phyloP scores from a whole-genome alignment of 805 yeast species.

The Monosporozyma aerobia region DNA sequence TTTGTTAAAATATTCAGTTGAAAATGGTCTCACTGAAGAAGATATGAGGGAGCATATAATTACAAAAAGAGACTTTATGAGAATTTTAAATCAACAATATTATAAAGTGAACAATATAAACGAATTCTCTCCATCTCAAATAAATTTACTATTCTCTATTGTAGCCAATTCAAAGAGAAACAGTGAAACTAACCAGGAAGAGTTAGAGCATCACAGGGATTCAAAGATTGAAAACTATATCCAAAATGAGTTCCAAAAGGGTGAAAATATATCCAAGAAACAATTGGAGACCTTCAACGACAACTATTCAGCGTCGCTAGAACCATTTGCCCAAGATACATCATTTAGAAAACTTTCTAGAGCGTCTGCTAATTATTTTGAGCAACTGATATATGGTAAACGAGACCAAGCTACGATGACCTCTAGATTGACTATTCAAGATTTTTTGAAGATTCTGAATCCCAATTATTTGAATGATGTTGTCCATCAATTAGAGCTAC shows the following conservation, averaged over 20 bases:
- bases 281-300: slow-evolving; percentile 21
- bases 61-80: slow-evolving; percentile 30
- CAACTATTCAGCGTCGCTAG: slow-evolving; percentile 10
- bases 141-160: slow-evolving; percentile 31
- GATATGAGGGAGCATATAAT: slow-evolving; percentile 27
- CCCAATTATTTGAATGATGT: slow-evolving; percentile 33
- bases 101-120: slow-evolving; percentile 34
- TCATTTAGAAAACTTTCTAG: slow-evolving; percentile 1
- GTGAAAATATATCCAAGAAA: slow-evolving; percentile 12
- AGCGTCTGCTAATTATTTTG: neutral
- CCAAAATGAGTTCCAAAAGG: slow-evolving; percentile 22
- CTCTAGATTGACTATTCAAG: slow-evolving; percentile 30
- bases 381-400: slow-evolving; percentile 3
- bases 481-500: slow-evolving; percentile 26
- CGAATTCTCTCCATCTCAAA: slow-evolving; percentile 36
- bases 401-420: slow-evolving; percentile 14
- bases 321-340: slow-evolving; percentile 2
- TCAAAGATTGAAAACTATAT: slow-evolving; percentile 21
- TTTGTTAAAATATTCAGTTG: slow-evolving; percentile 27
- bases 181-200: slow-evolving; percentile 6
- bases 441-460: slow-evolving; percentile 34
- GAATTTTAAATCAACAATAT: slow-evolving; percentile 30
- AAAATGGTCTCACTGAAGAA: slow-evolving; percentile 22
- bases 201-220: slow-evolving; percentile 17
- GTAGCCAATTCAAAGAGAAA: slow-evolving; percentile 30